Evolutionary conservation across 208 protist genomes (phyloP).

Genomic region (Zelonia costaricensis): DNA sequence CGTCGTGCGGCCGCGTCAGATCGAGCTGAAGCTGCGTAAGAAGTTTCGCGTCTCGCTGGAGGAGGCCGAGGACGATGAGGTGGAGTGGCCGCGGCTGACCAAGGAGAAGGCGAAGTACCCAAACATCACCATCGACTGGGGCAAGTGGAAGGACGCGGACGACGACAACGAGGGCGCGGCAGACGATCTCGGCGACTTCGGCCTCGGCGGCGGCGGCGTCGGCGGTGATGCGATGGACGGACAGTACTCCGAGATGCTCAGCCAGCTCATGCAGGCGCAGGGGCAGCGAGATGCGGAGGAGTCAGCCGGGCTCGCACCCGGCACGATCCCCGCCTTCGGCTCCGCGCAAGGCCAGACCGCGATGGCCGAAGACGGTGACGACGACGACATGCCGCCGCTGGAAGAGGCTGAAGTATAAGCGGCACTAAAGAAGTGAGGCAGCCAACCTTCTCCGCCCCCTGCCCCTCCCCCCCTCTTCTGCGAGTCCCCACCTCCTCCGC

Average conservation of each 20-base stretch:
- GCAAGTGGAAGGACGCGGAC: slow-evolving; percentile 80
- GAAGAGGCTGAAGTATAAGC: slow-evolving; percentile 37
- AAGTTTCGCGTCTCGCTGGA: slow-evolving; percentile 16
- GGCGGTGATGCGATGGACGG: slow-evolving; percentile 23
- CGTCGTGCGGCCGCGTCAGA: slow-evolving; percentile 69
- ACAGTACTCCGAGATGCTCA: slow-evolving; percentile 37
- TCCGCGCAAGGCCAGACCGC: slow-evolving; percentile 22
- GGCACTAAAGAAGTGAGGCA: not conserved
- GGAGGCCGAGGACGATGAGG: slow-evolving; percentile 45
- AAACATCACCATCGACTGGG: slow-evolving; percentile 88
- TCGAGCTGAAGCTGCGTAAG: slow-evolving; percentile 84
- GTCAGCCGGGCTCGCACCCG: slow-evolving; percentile 13
- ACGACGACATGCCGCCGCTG: slow-evolving; percentile 58
- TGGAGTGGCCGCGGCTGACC: slow-evolving; percentile 80
- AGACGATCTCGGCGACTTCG: slow-evolving; percentile 36
- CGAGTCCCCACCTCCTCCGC: not conserved
- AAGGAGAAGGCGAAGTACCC: slow-evolving; percentile 56
- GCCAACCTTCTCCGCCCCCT: not conserved
- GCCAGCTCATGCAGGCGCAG: slow-evolving; percentile 46
- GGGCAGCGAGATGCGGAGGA: slow-evolving; percentile 33
- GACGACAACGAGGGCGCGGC: slow-evolving; percentile 38
- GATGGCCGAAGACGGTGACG: slow-evolving; percentile 20
- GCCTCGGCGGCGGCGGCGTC: slow-evolving; percentile 21
- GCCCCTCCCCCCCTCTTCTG: not conserved
- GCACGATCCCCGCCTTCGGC: slow-evolving; percentile 29